Evolutionary conservation across 2,329 filamentous ascomycete genomes (phyloP).

Genomic region (Pseudocercospora vitis): DNA sequence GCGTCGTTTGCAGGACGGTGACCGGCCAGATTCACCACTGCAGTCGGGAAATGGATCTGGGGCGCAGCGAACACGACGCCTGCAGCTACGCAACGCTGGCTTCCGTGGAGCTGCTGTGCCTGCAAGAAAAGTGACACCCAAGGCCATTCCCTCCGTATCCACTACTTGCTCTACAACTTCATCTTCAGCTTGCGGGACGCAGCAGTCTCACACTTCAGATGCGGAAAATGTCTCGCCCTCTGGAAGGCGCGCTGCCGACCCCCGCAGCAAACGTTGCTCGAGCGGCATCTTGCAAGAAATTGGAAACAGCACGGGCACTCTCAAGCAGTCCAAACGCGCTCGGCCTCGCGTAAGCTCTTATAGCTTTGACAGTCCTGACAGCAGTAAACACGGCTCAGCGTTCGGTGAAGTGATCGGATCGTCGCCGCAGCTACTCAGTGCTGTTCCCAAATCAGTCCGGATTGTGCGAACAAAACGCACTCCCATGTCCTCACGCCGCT

Average conservation of each 20-base stretch:
- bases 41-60: background rate
- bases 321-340: constrained; percentile 23
- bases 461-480: constrained; percentile 9
- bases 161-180: constrained; percentile 26
- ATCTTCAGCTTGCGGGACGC: constrained; percentile 18
- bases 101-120: constrained; percentile 37
- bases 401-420: constrained; percentile 17
- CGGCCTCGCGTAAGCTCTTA: constrained; percentile 22
- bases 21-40: background rate
- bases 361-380: constrained; percentile 21
- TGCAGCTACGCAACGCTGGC: constrained; percentile 40
- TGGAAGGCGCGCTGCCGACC: constrained; percentile 11
- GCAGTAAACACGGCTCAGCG: constrained; percentile 19
- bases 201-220: constrained; percentile 21
- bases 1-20: background rate
- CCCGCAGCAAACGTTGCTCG: constrained; percentile 26
- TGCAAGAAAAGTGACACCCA: constrained; percentile 37
- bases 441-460: constrained; percentile 18
- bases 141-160: constrained; percentile 22
- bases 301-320: constrained; percentile 21
- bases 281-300: constrained; percentile 36
- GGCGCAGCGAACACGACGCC: constrained; percentile 26
- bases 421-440: constrained; percentile 21
- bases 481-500: constrained; percentile 29
- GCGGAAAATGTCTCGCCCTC: constrained; percentile 29